Percentiles rank a stretch among this genome's conserved stretches.
These are phyloP conservation scores for Arthrinium puccinioides DNA, from an alignment of 2,329 filamentous ascomycete genomes.

Conservation along the genomic window DNA sequence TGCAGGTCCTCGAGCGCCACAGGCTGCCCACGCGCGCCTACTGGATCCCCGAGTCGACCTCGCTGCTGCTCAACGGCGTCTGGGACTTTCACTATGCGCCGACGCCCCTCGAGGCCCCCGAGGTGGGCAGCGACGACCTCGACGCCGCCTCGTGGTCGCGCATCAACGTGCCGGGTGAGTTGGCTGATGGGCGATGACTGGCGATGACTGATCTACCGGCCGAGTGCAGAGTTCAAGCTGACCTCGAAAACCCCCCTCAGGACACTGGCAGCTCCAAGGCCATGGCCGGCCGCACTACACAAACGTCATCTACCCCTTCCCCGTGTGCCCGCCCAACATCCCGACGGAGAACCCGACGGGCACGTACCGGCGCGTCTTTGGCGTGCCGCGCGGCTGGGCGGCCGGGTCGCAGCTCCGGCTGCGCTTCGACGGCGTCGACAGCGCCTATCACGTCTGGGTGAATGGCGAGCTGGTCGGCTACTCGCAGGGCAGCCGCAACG, in stretches of 20 bases:
- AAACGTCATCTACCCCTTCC: slow-evolving; percentile 60
- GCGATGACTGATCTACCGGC: too few relatives aligned
- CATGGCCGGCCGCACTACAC: slow-evolving; percentile 62
- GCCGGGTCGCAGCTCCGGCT: slow-evolving; percentile 45
- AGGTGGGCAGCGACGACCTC: slow-evolving; percentile 14
- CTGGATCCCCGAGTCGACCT: slow-evolving; percentile 38
- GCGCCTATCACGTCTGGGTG: slow-evolving; percentile 62
- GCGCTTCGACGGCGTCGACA: slow-evolving; percentile 66
- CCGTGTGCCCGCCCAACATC: slow-evolving; percentile 55
- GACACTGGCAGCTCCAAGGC: slow-evolving; percentile 63
- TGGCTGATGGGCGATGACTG: too few relatives aligned
- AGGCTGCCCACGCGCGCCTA: slow-evolving; percentile 45
- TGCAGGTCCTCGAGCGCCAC: slow-evolving; percentile 45
- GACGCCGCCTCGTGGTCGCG: slow-evolving; percentile 32
- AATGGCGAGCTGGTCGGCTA: slow-evolving; percentile 60
- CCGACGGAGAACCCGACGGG: slow-evolving; percentile 59
- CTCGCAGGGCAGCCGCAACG: slow-evolving; percentile 60
- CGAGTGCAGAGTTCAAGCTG: too few relatives aligned
- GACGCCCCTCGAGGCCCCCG: slow-evolving; percentile 38
- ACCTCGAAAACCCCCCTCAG: not conserved
- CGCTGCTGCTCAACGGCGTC: slow-evolving; percentile 43
- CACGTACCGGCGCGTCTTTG: slow-evolving; percentile 50
- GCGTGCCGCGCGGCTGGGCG: slow-evolving; percentile 40
- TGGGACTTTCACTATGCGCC: slow-evolving; percentile 49
- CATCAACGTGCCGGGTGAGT: slow-evolving; percentile 50